Conservation (phyloP, 2,329 filamentous ascomycete species). For the Pyricularia sp. region DNA sequence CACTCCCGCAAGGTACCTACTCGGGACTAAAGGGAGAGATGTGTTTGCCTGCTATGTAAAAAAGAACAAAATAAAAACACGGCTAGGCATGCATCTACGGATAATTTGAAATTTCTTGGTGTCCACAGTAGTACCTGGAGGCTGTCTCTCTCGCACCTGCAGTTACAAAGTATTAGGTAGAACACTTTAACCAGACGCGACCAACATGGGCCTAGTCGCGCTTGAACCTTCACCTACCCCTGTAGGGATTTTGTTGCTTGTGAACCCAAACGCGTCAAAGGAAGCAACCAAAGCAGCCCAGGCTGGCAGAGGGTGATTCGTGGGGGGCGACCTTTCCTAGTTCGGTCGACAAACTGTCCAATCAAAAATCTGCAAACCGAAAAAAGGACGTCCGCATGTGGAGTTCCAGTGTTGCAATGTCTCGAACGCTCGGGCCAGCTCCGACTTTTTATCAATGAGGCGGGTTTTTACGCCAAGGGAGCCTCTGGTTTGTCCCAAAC, state of each 20-base stretch:
- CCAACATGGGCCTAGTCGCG: too few relatives aligned
- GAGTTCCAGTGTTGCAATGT: neutral
- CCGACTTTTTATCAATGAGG: neutral
- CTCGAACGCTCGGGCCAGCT: neutral
- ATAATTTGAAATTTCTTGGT: too few relatives aligned
- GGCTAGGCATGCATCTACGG: too few relatives aligned
- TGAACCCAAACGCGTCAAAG: neutral
- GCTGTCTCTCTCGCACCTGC: neutral
- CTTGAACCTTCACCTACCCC: neutral
- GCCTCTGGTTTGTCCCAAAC: neutral
- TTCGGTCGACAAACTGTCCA: slow-evolving; percentile 6
- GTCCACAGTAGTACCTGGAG: too few relatives aligned
- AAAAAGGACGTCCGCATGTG: neutral
- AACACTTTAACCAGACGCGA: neutral
- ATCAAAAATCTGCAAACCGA: slow-evolving; percentile 8
- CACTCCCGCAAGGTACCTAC: too few relatives aligned
- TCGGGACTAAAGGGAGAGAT: too few relatives aligned
- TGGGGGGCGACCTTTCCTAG: neutral
- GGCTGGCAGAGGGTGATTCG: neutral
- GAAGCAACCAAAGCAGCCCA: neutral
- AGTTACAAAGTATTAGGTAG: neutral
- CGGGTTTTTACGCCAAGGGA: neutral
- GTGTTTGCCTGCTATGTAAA: too few relatives aligned
- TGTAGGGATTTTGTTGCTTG: neutral
- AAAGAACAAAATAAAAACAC: too few relatives aligned